Evolutionary conservation across 116 monocot genomes (phyloP).

Genomic region (Posidonia oceanica): DNA sequence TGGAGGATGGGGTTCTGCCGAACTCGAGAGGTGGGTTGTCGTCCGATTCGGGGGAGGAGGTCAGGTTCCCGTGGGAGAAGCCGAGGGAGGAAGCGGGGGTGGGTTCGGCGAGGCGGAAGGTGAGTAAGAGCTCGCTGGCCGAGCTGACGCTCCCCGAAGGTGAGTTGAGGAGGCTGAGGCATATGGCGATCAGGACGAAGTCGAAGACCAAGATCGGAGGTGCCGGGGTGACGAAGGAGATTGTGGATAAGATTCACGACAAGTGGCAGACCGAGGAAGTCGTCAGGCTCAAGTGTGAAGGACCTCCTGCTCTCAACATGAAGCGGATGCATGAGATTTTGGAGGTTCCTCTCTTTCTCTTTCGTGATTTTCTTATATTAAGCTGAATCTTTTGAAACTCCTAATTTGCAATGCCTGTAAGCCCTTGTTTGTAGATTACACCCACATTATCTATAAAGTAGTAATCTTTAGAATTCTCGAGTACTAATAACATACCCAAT

Average conservation of each 20-base stretch:
- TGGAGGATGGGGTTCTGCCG: constrained; percentile 57
- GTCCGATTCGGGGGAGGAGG: constrained; percentile 35
- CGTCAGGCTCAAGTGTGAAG: constrained; percentile 92
- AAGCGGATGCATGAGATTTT: constrained; percentile 82
- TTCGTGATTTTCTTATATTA: not conserved
- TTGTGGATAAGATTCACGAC: constrained; percentile 72
- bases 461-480: too few relatives aligned
- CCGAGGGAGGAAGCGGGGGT: constrained; percentile 16
- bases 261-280: constrained; percentile 80
- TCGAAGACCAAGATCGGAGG: constrained; percentile 75
- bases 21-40: constrained; percentile 50
- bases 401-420: not conserved
- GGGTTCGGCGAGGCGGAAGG: constrained; percentile 27
- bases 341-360: constrained; percentile 37
- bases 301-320: constrained; percentile 81
- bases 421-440: too few relatives aligned
- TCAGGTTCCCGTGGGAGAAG: constrained; percentile 88
- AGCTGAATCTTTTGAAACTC: not conserved
- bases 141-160: constrained; percentile 81
- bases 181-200: constrained; percentile 62
- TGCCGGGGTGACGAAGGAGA: constrained; percentile 61
- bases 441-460: too few relatives aligned
- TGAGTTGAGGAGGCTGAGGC: constrained; percentile 79
- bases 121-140: constrained; percentile 50
- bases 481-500: too few relatives aligned